Conservation (phyloP, 2,329 filamentous ascomycete genomes). For the Balansia obtecta region DNA sequence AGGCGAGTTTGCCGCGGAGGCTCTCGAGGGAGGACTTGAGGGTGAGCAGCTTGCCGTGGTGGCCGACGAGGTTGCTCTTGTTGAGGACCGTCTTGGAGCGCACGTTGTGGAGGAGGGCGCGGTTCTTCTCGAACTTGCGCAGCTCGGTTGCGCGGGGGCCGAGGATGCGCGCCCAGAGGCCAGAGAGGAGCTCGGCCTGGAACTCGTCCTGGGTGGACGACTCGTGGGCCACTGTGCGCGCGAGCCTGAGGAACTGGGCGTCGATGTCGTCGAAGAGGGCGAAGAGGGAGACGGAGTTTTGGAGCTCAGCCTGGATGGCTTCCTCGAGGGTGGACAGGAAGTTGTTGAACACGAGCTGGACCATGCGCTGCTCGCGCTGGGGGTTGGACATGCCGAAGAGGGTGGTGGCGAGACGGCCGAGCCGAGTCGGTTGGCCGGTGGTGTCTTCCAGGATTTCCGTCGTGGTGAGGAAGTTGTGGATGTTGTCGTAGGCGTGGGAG, state of each 20-base stretch:
- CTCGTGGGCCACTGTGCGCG: slow-evolving; percentile 74
- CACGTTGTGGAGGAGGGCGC: slow-evolving; percentile 63
- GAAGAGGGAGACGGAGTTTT: slow-evolving; percentile 69
- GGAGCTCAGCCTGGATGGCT: slow-evolving; percentile 72
- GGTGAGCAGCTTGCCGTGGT: slow-evolving; percentile 71
- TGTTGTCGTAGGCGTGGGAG: slow-evolving; percentile 65
- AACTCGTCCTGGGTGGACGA: slow-evolving; percentile 66
- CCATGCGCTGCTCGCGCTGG: slow-evolving; percentile 66
- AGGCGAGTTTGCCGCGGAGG: slow-evolving; percentile 72
- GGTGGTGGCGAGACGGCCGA: slow-evolving; percentile 57
- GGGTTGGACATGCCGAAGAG: slow-evolving; percentile 71
- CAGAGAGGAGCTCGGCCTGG: slow-evolving; percentile 70
- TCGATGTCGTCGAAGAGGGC: slow-evolving; percentile 87
- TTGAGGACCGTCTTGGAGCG: slow-evolving; percentile 75
- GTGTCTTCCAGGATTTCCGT: slow-evolving; percentile 46
- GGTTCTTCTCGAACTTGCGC: slow-evolving; percentile 89
- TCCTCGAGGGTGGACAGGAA: slow-evolving; percentile 83
- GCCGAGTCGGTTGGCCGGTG: slow-evolving; percentile 46
- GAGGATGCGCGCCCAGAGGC: slow-evolving; percentile 75
- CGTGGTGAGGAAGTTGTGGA: slow-evolving; percentile 63
- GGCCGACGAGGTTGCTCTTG: slow-evolving; percentile 74
- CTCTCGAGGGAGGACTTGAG: slow-evolving; percentile 80
- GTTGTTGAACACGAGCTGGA: slow-evolving; percentile 75
- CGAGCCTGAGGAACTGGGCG: slow-evolving; percentile 77
- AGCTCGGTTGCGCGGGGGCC: slow-evolving; percentile 62